Evolutionary conservation across 2,329 filamentous ascomycete species (phyloP).

Genomic region (Fusarium haematococcum): DNA sequence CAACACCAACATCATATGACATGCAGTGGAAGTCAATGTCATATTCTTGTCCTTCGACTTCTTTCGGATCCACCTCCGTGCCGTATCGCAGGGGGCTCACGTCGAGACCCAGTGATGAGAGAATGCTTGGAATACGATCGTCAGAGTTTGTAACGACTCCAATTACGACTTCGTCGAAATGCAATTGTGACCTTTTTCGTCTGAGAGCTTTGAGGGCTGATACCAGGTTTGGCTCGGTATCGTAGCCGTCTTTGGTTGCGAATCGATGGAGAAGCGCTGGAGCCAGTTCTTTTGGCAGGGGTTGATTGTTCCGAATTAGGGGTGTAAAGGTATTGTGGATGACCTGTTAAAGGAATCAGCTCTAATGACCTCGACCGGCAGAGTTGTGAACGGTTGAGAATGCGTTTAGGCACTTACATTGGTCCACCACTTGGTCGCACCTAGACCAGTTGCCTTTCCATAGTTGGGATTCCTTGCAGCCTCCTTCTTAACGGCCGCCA

Average conservation of each 20-base stretch:
- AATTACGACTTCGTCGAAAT: slow-evolving; percentile 25
- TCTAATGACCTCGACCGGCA: neutral
- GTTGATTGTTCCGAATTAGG: neutral
- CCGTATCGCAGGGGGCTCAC: slow-evolving; percentile 34
- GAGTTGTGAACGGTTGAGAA: neutral
- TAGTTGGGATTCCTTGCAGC: slow-evolving; percentile 30
- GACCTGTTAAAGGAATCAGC: slow-evolving; percentile 19
- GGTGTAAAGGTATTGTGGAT: slow-evolving; percentile 35
- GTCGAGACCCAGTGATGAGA: slow-evolving; percentile 22
- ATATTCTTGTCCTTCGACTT: neutral
- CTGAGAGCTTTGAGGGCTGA: slow-evolving; percentile 9
- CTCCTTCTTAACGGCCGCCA: slow-evolving; percentile 28
- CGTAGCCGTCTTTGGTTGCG: slow-evolving; percentile 27
- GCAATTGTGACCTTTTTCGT: neutral
- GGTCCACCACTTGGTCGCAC: slow-evolving; percentile 38
- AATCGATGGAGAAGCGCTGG: slow-evolving; percentile 28
- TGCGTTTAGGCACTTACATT: slow-evolving; percentile 9
- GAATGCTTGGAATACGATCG: slow-evolving; percentile 37
- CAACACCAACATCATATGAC: slow-evolving; percentile 71
- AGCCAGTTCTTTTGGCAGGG: slow-evolving; percentile 24
- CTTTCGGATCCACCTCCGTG: fast-evolving
- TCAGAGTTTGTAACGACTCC: slow-evolving; percentile 39
- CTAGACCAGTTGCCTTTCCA: slow-evolving; percentile 32
- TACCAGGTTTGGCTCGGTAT: slow-evolving; percentile 10
- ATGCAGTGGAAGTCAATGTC: slow-evolving; percentile 50